Evolutionary conservation across 2,329 filamentous ascomycete genomes (phyloP), one percentile per base, ranked within the genome.

Genomic region (Thielaviopsis punctulata): DNA sequence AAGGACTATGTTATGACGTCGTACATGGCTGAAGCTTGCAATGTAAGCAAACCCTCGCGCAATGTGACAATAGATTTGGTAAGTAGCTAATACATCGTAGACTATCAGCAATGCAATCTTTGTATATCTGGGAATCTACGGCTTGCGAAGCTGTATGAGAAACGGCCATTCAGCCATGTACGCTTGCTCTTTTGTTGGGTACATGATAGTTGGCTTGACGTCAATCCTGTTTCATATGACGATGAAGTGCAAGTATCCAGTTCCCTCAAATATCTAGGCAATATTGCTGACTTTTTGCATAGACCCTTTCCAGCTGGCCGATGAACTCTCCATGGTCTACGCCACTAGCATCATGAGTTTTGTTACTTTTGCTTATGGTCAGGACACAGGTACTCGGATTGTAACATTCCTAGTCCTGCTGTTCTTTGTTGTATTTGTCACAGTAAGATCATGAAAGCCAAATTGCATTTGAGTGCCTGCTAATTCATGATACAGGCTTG

Each of bases 71-170:
- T n/a, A n/a, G n/a, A n/a, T 48, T 18, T 39, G 19, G 21, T 18
- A 3, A 25, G 5, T 25, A 21, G 6, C n/a, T 52, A 21, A 27
- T 7, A 24, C n/a, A n/a, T 27, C 13, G n/a, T 24, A 85, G 66
- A 85, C 86, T 3, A 60, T 89, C 27, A 95, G 87, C 30, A 95
- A 95, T 64, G 64, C 84, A 2, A 69, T 92, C 22, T 95, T 95
- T 65, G 72, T 94, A 59, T 84, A 75, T 64, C 75, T 94, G 19
- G 86, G 86, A 7, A 67, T 78, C 58, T 83, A 82, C 62, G 89
- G 89, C 22, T 77, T 92, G 56, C 68, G 71, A 52, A 87, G 80
- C 64, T 93, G 86, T 64, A 62, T 82, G 39, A 73, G 72, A 57
- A 73, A 93, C 65, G 72, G 73, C 15, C 86, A 95, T 65, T 84